These are phyloP conservation scores for Colletotrichum sojae DNA, from an alignment of 2,329 filamentous ascomycete genomes.

Conservation along the genomic window DNA sequence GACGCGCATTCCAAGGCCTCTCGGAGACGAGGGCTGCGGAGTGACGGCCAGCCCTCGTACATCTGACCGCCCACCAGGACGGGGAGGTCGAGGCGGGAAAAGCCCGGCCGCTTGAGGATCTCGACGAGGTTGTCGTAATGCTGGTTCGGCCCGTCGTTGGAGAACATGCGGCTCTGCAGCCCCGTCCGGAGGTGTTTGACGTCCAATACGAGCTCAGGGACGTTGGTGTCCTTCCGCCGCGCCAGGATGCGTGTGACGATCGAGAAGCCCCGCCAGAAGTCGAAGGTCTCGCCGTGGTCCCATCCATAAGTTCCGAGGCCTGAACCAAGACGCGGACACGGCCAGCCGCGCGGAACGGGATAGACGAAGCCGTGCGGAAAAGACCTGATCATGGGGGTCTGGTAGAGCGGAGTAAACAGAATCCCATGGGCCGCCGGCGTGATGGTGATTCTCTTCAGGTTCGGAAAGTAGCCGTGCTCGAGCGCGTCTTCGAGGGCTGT, in stretches of 20 bases:
- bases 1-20: too few species aligned
- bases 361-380: constrained; percentile 57
- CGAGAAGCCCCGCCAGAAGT: constrained; percentile 51
- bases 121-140: too few species aligned
- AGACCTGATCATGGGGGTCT: constrained; percentile 58
- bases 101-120: too few species aligned
- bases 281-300: constrained; percentile 38
- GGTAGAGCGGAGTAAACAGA: constrained; percentile 52
- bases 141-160: too few species aligned
- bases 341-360: constrained; percentile 52
- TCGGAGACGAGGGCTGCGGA: too few species aligned
- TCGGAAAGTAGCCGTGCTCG: constrained; percentile 48
- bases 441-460: constrained; percentile 53
- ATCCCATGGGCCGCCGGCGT: constrained; percentile 56
- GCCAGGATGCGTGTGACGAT: constrained; percentile 42
- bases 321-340: background rate
- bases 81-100: too few species aligned
- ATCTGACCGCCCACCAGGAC: too few species aligned
- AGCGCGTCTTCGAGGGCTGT: constrained; percentile 51
- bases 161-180: too few species aligned
- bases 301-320: constrained; percentile 5
- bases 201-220: constrained; percentile 54
- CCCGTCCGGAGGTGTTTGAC: background rate
- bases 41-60: too few species aligned
- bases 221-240: constrained; percentile 14